Conservation (phyloP, 2,329 filamentous ascomycete species). For the Neofusicoccum parvum region DNA sequence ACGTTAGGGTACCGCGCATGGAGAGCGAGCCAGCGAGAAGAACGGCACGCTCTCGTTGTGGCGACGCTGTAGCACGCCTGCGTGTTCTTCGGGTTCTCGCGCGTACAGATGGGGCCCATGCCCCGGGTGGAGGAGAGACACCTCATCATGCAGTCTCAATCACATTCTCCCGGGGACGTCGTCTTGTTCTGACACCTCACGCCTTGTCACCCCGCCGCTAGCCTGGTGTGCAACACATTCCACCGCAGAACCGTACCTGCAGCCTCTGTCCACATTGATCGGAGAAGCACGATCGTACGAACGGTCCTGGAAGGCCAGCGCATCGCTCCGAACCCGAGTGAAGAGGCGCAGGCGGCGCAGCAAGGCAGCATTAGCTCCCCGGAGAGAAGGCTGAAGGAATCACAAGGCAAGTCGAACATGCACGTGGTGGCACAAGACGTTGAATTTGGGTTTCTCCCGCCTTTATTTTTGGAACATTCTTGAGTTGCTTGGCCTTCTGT, state of each 20-base stretch:
- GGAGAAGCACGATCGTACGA: too few relatives aligned
- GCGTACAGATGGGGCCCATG: too few relatives aligned
- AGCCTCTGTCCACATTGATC: background rate
- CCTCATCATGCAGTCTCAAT: slow-evolving; percentile 1
- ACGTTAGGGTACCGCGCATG: background rate
- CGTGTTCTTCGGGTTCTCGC: background rate
- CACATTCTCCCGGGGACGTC: background rate
- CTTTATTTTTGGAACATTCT: too few relatives aligned
- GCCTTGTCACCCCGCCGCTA: background rate
- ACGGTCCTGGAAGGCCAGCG: too few relatives aligned
- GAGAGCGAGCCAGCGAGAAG: background rate
- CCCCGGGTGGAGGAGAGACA: background rate
- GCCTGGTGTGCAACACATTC: background rate
- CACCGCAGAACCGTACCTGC: background rate
- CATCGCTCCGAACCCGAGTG: too few relatives aligned
- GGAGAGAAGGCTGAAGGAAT: too few relatives aligned
- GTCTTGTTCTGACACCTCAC: background rate
- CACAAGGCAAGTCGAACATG: too few relatives aligned
- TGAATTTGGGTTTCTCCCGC: too few relatives aligned
- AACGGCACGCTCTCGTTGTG: background rate
- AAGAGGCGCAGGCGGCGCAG: too few relatives aligned
- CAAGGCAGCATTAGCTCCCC: too few relatives aligned
- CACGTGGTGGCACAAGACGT: too few relatives aligned
- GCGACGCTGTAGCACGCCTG: background rate
- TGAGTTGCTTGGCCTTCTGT: too few relatives aligned